Conservation (phyloP, 306 rosid genomes). For the Hippophae gyantsensis region DNA sequence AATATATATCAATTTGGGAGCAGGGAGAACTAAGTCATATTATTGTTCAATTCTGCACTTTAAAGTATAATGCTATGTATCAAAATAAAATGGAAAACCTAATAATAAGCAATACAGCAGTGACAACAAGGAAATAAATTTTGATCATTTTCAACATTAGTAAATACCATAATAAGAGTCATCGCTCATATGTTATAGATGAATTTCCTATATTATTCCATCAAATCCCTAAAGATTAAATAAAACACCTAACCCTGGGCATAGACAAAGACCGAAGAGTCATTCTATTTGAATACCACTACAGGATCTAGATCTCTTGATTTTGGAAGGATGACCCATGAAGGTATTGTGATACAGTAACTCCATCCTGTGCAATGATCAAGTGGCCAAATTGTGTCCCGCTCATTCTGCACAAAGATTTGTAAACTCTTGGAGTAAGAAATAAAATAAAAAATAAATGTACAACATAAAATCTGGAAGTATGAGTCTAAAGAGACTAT, state of each 20-base stretch:
- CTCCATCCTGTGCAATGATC: constrained; percentile 76
- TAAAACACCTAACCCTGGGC: constrained; percentile 28
- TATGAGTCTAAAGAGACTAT: not conserved
- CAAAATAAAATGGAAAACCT: no score
- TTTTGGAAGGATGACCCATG: constrained; percentile 75
- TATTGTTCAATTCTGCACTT: not conserved
- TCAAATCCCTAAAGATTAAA: constrained; percentile 18
- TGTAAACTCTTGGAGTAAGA: constrained; percentile 11
- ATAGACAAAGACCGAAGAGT: constrained; percentile 30
- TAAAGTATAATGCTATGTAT: no score
- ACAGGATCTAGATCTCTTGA: constrained; percentile 76
- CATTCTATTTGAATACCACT: constrained; percentile 57
- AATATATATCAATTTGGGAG: no score
- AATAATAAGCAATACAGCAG: no score
- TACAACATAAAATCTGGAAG: constrained; percentile 3
- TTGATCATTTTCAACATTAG: not conserved
- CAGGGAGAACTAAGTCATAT: no score
- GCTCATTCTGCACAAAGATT: constrained; percentile 57
- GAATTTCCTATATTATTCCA: constrained; percentile 1
- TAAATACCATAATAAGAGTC: not conserved
- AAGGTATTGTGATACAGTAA: constrained; percentile 69
- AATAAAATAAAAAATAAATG: not conserved
- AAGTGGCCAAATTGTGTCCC: constrained; percentile 84
- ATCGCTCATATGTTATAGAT: not conserved
- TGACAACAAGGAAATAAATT: not conserved